A percentile compares a stretch with the other conserved stretches of the same genome.
Conservation (phyloP, 306 rosid species). For the Parietaria judaica region DNA sequence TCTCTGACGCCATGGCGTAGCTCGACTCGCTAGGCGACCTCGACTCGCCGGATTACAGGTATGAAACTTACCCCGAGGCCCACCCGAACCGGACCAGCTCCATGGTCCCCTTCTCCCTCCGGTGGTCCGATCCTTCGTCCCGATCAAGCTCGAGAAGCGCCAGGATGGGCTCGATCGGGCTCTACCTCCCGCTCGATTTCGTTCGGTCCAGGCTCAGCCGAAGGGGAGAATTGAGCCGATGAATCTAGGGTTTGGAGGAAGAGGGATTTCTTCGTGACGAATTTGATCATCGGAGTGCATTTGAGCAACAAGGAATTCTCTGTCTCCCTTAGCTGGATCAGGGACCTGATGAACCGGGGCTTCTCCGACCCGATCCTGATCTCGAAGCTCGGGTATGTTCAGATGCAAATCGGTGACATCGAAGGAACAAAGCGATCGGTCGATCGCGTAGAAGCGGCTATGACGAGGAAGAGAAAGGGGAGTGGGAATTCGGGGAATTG, state of each 20-base stretch:
- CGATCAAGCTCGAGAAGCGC: slow-evolving; percentile 62
- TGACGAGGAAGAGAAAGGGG: slow-evolving; percentile 28
- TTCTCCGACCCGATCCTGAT: slow-evolving; percentile 43
- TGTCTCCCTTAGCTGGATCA: slow-evolving; percentile 50
- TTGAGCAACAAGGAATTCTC: slow-evolving; percentile 55
- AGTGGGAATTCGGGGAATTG: slow-evolving; percentile 42
- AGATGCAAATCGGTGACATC: slow-evolving; percentile 74
- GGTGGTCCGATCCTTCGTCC: slow-evolving; percentile 71
- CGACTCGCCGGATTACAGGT: slow-evolving; percentile 45
- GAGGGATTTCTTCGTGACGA: slow-evolving; percentile 62
- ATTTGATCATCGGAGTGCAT: slow-evolving; percentile 66
- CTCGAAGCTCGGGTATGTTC: slow-evolving; percentile 76
- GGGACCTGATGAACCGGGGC: slow-evolving; percentile 37
- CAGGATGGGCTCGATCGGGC: slow-evolving; percentile 73
- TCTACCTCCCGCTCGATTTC: slow-evolving; percentile 54
- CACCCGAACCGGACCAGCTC: slow-evolving; percentile 66
- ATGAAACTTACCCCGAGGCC: slow-evolving; percentile 54
- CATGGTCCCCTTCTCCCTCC: slow-evolving; percentile 84
- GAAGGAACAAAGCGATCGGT: slow-evolving; percentile 74
- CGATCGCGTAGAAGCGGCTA: slow-evolving; percentile 38
- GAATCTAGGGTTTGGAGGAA: slow-evolving; percentile 38
- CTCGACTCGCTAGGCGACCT: slow-evolving; percentile 78
- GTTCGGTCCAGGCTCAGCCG: slow-evolving; percentile 37
- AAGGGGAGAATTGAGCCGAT: slow-evolving; percentile 13
- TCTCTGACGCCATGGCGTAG: slow-evolving; percentile 65